Evolutionary conservation across 148 eudicot genomes (phyloP), one percentile per base, ranked within the genome.

Genomic region (Camellia japonica): DNA sequence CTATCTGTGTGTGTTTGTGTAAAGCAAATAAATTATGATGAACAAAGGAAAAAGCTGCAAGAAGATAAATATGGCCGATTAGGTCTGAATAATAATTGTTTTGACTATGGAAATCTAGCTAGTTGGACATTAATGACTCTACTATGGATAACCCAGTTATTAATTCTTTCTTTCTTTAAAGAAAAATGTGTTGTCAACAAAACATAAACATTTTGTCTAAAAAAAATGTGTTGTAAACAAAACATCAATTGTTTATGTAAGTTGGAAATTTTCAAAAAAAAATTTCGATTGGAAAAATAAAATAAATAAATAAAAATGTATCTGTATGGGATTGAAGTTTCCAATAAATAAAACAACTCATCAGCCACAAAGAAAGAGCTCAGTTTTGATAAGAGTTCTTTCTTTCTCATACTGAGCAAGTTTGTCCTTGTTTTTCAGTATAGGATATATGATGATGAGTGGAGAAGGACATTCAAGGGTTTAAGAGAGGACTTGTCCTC

Each of bases 401-500:
- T 20, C 38, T 30, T 30, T 30, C 38, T 30, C 38, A 30, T 30
- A 3, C 41, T 47, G 49, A 5, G 70, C 55, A 42, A 42, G 56
- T 68, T 30, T 20, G 43, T 55, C 46, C 12, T 12, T 65, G 46
- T 71, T 78, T 78, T 78, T 41, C 68, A 79, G 44, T 18, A 74
- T 62, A 72, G 6, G 52, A 49, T 30, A 15, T 63, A 46, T 43
- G 15, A 3, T 11, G 30, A 1, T 58, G 79, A 43, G 41, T 2
- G 58, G 10, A 13, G 15, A 60, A 72, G 15, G 56, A 72, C 7
- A 61, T 18, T 68, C 61, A 82, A 65, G 55, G 56, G 19, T 68
- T 46, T 30, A 1, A 30, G 38, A 4, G 70, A 72, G 41, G 83
- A 80, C 70, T 75, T 76, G 78, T 80, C 81, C 73, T 81, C 81